Evolutionary conservation across 495 filamentous ascomycete species (phyloP).

Genomic region (Podospora bellae-mahoneyi): DNA sequence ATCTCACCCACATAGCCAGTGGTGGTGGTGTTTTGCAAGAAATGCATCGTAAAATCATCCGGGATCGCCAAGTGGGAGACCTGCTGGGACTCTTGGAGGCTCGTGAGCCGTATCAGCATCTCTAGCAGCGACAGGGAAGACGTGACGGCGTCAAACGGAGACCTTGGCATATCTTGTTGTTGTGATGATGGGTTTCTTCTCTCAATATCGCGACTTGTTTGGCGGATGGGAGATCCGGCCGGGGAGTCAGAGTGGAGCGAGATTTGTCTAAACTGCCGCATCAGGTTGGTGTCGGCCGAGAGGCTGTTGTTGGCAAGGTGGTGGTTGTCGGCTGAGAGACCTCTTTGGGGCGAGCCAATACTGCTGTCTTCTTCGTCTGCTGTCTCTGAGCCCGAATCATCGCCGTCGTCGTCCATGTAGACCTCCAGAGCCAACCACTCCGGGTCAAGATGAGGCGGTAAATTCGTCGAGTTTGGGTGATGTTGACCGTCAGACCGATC

Average conservation of each 20-base stretch:
- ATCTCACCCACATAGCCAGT: slow-evolving; percentile 69
- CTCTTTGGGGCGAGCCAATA: background rate
- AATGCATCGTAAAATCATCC: slow-evolving; percentile 94
- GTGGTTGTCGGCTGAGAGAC: background rate
- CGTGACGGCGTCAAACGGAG: slow-evolving; percentile 54
- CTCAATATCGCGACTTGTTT: background rate
- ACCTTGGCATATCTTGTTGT: slow-evolving; percentile 12
- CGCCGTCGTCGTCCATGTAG: slow-evolving; percentile 54
- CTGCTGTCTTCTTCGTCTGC: slow-evolving; percentile 24
- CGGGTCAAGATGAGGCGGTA: slow-evolving; percentile 79
- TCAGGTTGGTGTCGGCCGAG: slow-evolving; percentile 39
- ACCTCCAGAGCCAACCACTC: slow-evolving; percentile 97
- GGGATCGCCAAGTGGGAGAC: slow-evolving; percentile 85
- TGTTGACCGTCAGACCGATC: background rate
- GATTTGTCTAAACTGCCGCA: slow-evolving; percentile 41
- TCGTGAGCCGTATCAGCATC: slow-evolving; percentile 84
- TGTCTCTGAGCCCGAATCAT: slow-evolving; percentile 28
- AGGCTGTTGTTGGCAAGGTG: slow-evolving; percentile 16
- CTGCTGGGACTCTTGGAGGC: slow-evolving; percentile 97
- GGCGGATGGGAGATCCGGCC: slow-evolving; percentile 17
- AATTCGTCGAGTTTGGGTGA: slow-evolving; percentile 44
- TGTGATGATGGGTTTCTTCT: background rate
- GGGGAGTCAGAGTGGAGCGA: slow-evolving; percentile 35
- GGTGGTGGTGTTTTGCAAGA: slow-evolving; percentile 76
- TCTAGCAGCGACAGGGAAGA: slow-evolving; percentile 92